Evolutionary conservation across 2,329 filamentous ascomycete genomes (phyloP).

Genomic region (Tricladium varicosporioides): DNA sequence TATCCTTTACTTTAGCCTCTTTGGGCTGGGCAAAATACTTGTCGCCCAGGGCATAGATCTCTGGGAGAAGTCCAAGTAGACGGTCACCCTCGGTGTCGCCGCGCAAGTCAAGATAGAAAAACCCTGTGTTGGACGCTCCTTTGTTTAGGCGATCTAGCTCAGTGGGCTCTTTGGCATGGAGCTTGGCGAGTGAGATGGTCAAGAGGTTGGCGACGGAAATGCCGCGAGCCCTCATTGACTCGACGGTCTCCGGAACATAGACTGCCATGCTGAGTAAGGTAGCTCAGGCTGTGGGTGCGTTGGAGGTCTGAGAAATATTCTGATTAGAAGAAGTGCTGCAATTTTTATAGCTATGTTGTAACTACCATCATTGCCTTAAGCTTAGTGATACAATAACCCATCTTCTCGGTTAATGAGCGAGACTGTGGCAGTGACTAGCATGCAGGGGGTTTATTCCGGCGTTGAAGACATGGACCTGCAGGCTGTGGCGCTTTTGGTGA

Average conservation of each 20-base stretch:
- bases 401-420: too few species aligned
- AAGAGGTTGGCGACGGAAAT: slow-evolving; percentile 14
- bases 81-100: slow-evolving; percentile 14
- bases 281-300: too few species aligned
- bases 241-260: slow-evolving; percentile 8
- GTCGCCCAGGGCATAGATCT: slow-evolving; percentile 12
- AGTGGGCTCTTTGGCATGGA: slow-evolving; percentile 15
- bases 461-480: too few species aligned
- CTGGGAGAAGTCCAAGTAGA: slow-evolving; percentile 15
- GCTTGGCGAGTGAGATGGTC: slow-evolving; percentile 18
- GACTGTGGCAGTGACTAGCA: too few species aligned
- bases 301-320: too few species aligned
- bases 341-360: too few species aligned
- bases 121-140: slow-evolving; percentile 14
- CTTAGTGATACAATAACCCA: too few species aligned
- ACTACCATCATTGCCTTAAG: too few species aligned
- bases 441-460: too few species aligned
- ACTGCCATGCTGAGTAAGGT: slow-evolving; percentile 13
- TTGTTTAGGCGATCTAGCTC: slow-evolving; percentile 15
- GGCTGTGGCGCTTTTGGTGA: too few species aligned
- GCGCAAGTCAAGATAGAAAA: slow-evolving; percentile 22
- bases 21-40: slow-evolving; percentile 19
- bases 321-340: too few species aligned
- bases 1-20: slow-evolving; percentile 17
- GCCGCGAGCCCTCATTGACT: slow-evolving; percentile 11